Base-by-base conservation (phyloP, 345 rosid species). In the Jatropha curcas region DNA sequence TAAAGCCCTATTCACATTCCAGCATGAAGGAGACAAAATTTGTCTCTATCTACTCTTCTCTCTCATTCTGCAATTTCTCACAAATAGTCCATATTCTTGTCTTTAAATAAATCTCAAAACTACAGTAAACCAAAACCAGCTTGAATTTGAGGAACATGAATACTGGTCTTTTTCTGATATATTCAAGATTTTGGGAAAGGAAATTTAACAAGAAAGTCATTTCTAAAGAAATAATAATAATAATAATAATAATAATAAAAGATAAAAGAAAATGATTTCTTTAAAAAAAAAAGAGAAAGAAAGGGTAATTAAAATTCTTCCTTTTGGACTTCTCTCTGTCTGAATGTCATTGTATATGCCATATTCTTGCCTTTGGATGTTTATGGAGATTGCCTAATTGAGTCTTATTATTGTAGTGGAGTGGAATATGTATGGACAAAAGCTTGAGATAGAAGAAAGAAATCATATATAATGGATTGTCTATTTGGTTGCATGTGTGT, bases 351-450 rank as follows among this genome's bases (percentile, higher is more conserved):
- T n/a, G n/a, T n/a, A n/a, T n/a, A n/a, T n/a, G n/a, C n/a, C n/a
- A n/a, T n/a, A n/a, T n/a, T n/a, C n/a, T n/a, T n/a, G n/a, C n/a
- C n/a, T 56, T 27, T 55, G 31, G 39, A 13, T 24, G 55, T 28
- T 22, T 70, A 13, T 53, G 31, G 51, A 67, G 81, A 72, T 67
- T 77, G 73, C 69, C 52, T 64, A 57, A 50, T 20, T 45, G 68
- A 66, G 64, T 72, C 51, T 60, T n/a, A n/a, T 53, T 60, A 7
- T 56, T 17, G 39, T 60, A 37, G 46, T 56, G 73, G 31, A 39
- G 56, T 30, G n/a, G n/a, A n/a, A 30, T 20, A n/a, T 12, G 5
- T 11, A 53, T 35, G 51, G 53, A 33, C 41, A 41, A 37, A 68
- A 45, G 34, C 55, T 55, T 55, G 27, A 41, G 19, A 51, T 37